Conservation (phyloP, 345 rosid genomes). For the Gossypium rotundifolium region DNA sequence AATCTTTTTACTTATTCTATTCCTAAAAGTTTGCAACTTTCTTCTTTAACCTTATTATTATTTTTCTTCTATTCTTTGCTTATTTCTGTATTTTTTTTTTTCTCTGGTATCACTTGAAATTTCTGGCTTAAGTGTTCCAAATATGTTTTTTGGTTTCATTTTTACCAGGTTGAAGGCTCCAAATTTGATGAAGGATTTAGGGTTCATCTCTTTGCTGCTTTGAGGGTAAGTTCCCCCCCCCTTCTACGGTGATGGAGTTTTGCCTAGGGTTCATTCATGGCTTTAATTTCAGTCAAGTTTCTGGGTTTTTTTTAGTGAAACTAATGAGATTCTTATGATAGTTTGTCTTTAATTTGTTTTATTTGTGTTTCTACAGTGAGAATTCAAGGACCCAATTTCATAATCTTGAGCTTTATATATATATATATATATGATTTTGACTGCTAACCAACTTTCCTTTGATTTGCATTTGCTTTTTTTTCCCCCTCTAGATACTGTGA, state of each 20-base stretch:
- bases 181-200: background rate
- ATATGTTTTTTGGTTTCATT: too few relatives aligned
- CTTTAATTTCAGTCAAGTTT: background rate
- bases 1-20: conserved; percentile 14
- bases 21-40: conserved; percentile 27
- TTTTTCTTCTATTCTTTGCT: background rate
- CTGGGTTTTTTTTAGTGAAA: background rate
- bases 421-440: background rate
- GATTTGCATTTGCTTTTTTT: background rate
- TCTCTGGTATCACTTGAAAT: background rate
- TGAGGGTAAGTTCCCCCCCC: background rate
- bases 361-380: too few relatives aligned
- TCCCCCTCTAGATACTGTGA: background rate
- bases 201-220: background rate
- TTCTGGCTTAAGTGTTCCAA: background rate
- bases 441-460: background rate
- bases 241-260: background rate
- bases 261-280: background rate
- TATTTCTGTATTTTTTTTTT: background rate
- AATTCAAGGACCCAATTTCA: too few relatives aligned
- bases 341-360: background rate
- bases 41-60: background rate
- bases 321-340: background rate
- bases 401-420: background rate
- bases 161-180: background rate